Conservation (phyloP, 2,329 filamentous ascomycete genomes). For the Xylaria sp. region DNA sequence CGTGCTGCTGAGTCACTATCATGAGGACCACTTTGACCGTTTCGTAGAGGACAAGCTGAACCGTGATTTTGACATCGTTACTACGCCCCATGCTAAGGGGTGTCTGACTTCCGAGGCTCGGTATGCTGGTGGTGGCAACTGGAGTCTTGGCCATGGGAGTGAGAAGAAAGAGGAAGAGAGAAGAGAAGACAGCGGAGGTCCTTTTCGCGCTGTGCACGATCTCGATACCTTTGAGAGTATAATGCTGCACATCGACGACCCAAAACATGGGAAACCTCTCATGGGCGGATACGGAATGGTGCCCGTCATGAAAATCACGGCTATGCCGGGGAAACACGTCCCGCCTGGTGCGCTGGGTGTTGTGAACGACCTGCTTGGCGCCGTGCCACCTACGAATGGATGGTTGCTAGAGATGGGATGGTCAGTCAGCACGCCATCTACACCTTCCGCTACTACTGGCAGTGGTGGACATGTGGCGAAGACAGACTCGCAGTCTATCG, state of each 20-base stretch:
- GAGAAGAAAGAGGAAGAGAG: background rate
- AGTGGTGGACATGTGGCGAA: too few species aligned
- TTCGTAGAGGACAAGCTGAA: constrained; percentile 53
- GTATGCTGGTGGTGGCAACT: constrained; percentile 40
- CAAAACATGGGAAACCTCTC: background rate
- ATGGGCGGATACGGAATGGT: constrained; percentile 49
- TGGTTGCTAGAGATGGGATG: constrained; percentile 73
- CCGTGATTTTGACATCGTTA: constrained; percentile 69
- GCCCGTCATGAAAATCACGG: constrained; percentile 64
- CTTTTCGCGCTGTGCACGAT: constrained; percentile 6
- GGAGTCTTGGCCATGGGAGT: background rate
- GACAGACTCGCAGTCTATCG: constrained; percentile 48
- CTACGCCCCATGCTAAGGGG: constrained; percentile 68
- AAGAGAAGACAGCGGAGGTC: background rate
- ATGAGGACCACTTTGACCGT: constrained; percentile 60
- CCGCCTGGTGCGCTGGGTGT: constrained; percentile 52
- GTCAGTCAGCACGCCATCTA: constrained; percentile 31
- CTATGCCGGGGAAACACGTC: constrained; percentile 73
- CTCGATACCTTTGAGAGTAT: background rate
- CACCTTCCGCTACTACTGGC: background rate
- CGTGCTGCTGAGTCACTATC: constrained; percentile 72
- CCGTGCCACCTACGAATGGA: constrained; percentile 72
- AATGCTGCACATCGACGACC: background rate
- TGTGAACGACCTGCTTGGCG: constrained; percentile 53
- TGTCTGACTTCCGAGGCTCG: constrained; percentile 55